A percentile compares a stretch with the other conserved stretches of the same genome.
Conservation (phyloP, 352 stramenopile species). For the Globisporangium paroecandrum region DNA sequence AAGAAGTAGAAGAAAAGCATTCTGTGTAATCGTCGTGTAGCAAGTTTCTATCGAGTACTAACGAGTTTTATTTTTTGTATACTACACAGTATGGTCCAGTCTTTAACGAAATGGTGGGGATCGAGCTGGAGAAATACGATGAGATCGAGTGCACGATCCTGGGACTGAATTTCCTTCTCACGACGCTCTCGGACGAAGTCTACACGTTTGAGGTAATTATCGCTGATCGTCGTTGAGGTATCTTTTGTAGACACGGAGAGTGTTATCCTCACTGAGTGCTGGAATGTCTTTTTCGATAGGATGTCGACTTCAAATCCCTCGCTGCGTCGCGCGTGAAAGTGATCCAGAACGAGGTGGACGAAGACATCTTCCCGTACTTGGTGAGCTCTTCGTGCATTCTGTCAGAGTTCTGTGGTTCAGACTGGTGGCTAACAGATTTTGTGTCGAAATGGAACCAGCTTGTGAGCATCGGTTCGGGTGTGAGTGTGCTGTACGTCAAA, state of each 20-base stretch:
- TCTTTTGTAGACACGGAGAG: neutral
- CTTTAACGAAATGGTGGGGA: conserved; percentile 77
- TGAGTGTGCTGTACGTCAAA: conserved; percentile 95
- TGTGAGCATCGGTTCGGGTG: conserved; percentile 98
- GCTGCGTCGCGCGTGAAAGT: conserved; percentile 71
- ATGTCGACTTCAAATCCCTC: conserved; percentile 79
- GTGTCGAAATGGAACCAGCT: conserved; percentile 41
- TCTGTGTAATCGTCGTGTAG: no score
- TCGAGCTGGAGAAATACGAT: conserved; percentile 81
- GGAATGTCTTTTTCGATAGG: conserved; percentile 23
- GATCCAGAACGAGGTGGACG: conserved; percentile 71
- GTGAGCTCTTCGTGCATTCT: conserved; percentile 27
- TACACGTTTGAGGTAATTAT: conserved; percentile 93
- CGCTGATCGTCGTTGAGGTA: neutral
- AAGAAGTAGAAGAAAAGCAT: neutral
- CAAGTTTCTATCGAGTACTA: no score
- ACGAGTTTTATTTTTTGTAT: neutral
- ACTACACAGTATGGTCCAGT: conserved; percentile 51
- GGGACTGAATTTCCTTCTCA: conserved; percentile 96
- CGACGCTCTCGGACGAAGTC: conserved; percentile 94
- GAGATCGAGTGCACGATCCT: conserved; percentile 97
- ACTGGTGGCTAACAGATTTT: neutral
- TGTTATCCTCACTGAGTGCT: neutral
- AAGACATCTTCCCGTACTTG: conserved; percentile 84
- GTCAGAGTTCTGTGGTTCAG: neutral